A percentile compares a stretch with the other conserved stretches of the same genome.
Evolutionary conservation across 1,139 yeast species (phyloP).

Genomic region (Martiniozyma asiatica): DNA sequence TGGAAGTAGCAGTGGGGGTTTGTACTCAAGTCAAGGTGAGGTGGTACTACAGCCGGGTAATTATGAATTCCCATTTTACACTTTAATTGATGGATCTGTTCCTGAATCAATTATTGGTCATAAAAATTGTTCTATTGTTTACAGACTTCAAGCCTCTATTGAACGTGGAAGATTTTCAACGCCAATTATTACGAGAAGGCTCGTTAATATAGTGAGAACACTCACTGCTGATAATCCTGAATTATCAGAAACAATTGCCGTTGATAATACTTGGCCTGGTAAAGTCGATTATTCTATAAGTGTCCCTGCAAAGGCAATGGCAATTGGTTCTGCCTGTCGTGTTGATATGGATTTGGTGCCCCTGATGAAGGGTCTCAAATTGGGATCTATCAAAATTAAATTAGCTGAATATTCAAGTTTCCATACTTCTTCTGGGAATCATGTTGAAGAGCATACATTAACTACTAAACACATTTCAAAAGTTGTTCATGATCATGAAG

Average conservation of each 20-base stretch:
- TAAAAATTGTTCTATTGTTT: constrained; percentile 72
- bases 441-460: constrained; percentile 49
- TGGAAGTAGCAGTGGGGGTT: neutral
- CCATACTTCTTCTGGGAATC: constrained; percentile 44
- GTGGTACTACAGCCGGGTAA: constrained; percentile 55
- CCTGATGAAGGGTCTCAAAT: constrained; percentile 60
- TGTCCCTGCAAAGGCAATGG: constrained; percentile 80
- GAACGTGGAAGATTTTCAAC: constrained; percentile 74
- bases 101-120: constrained; percentile 88
- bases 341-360: constrained; percentile 69
- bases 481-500: constrained; percentile 24
- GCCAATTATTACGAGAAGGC: constrained; percentile 56
- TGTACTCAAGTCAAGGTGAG: neutral
- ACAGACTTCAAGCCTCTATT: constrained; percentile 65
- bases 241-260: constrained; percentile 82
- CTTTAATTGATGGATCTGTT: constrained; percentile 72
- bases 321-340: constrained; percentile 73
- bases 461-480: constrained; percentile 27
- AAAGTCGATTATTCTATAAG: constrained; percentile 85
- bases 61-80: constrained; percentile 82
- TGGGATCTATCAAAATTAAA: constrained; percentile 60
- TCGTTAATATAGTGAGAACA: constrained; percentile 77
- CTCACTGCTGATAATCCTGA: constrained; percentile 82
- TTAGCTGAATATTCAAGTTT: constrained; percentile 59
- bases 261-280: constrained; percentile 92